Conservation (phyloP, 2,329 filamentous ascomycete species). For the Xylariales sp. region DNA sequence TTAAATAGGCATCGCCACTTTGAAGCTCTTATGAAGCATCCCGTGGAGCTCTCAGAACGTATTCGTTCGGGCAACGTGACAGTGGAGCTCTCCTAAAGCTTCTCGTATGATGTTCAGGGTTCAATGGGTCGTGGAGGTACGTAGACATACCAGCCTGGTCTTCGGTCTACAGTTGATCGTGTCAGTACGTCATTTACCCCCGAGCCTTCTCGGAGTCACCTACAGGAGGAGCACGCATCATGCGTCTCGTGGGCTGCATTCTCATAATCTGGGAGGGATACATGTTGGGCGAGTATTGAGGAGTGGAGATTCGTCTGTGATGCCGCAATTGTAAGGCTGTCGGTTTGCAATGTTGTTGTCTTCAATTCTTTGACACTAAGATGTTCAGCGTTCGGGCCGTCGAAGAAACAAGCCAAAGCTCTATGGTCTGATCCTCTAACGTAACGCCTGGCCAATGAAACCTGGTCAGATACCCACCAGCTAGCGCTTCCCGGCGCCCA, state of each 20-base stretch:
- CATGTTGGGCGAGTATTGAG: constrained; percentile 43
- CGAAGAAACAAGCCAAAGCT: no score
- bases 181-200: constrained; percentile 32
- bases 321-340: constrained; percentile 7
- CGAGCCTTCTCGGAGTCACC: constrained; percentile 30
- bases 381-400: no score
- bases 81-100: neutral
- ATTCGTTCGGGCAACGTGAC: no score
- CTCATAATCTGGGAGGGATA: constrained; percentile 60
- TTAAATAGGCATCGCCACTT: no score
- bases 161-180: constrained; percentile 48
- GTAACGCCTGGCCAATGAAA: no score
- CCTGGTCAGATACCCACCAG: no score
- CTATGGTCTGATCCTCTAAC: no score
- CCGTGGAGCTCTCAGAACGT: no score
- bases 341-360: no score
- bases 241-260: constrained; percentile 62
- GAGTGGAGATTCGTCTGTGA: constrained; percentile 26
- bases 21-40: no score
- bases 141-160: constrained; percentile 60
- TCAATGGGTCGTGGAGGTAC: constrained; percentile 14
- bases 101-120: constrained; percentile 4
- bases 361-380: no score
- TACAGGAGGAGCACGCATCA: constrained; percentile 71
- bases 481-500: no score